Base-by-base conservation (phyloP, 148 eudicot species). In the Spergularia marina region DNA sequence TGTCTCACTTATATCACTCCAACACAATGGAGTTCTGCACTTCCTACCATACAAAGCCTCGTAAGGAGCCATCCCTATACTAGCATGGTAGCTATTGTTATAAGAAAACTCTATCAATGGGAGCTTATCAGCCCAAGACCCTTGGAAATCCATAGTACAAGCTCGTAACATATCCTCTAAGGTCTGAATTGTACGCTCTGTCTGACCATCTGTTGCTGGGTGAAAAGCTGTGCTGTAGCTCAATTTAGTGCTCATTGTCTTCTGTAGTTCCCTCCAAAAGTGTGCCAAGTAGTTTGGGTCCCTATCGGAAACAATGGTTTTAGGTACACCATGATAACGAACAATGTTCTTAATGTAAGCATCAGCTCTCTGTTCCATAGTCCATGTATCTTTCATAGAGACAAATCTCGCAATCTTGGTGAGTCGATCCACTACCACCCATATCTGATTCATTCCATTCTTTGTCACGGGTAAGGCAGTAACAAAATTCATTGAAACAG, bases 321-420 rank as follows among this genome's bases (percentile, higher is more conserved):
- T 30, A 30, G 53, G 71, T 41, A 68, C 71, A 36, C 71, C 71
- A 68, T 51, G 71, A 15, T 12, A 68, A 7, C 71, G 11, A 2
- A 68, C 51, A 6, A 68, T 8, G 6, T 68, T 7, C 7, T 51
- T 16, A 10, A 44, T 11, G 23, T 68, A 44, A 16, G 53, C 53
- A 6, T 68, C 23, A 0, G 55, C 71, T 10, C 40, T 2, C 23
- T 68, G 71, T 10, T 44, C 13, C 55, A 40, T 40, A 40, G 11
- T 41, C 54, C 71, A 68, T 12, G 53, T 68, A 12, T 68, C 71
- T 51, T 70, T 70, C 36, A 70, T 52, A 30, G 73, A 39, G 4
- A 51, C 6, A 53, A 70, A 70, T 1, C 34, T 6, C 13, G 59
- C 40, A 6, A 2, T 17, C 41, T 70, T 20, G 18, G 73, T 70